Evolutionary conservation across 75 land plant species (phyloP), one percentile per base, ranked within the genome.

Genomic region (Azolla pinnata): DNA sequence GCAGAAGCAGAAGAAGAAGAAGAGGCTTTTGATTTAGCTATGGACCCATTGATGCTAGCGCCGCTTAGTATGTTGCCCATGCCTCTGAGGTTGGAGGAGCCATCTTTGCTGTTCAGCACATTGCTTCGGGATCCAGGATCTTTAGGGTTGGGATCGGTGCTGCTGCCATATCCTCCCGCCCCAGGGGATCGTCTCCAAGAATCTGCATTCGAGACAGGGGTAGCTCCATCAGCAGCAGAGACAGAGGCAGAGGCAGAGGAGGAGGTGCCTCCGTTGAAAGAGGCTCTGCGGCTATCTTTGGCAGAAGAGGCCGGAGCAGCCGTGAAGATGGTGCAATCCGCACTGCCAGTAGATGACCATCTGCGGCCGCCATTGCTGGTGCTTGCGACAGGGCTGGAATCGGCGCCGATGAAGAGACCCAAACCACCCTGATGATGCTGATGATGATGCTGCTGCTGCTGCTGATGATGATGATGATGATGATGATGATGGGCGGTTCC

Each of bases 21-120:
- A 24, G 18, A 19, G 26, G 14, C 54, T 19, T 23, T 52, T 1
- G 29, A 2, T 2, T 52, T 52, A 1, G 2, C 24, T 23, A 24
- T 24, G 9, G 49, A 46, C 4, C 24, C 24, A 18, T 27, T 52
- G 3, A 14, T 2, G 29, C 27, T 52, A 24, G 29, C 54, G 10
- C 29, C 29, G 14, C 29, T 25, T 9, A 52, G 10, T 25, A 52
- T 52, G 28, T 52, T 52, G 29, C 54, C 54, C 54, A 52, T 52
- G 27, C 54, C 54, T 52, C 54, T 52, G 4, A 27, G 14, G 27
- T 27, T 52, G 1, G 49, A 3, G n/a, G 49, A 4, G 14, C n/a
- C 23, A 3, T 52, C 54, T 25, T 27, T 52, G 54, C 27, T 12
- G 24, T 52, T 52, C 24, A 52, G 27, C 12, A 52, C 29, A 24